phyloP scores from a whole-genome alignment of 371 early-diverging fungal species.

The Lichtheimia corymbifera region DNA sequence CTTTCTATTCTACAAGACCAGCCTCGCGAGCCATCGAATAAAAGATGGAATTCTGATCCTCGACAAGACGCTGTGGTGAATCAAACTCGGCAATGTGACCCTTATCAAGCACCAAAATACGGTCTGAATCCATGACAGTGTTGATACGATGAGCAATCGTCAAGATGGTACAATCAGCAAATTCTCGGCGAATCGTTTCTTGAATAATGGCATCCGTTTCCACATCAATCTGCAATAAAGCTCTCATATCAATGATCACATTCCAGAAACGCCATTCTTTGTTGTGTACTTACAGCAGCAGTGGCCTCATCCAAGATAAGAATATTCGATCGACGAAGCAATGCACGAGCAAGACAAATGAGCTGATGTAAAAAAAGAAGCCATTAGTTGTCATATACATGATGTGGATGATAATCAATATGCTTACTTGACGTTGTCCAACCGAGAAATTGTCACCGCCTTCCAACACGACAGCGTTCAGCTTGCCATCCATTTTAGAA shows the following conservation, averaged over 20 bases:
- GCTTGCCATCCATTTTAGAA: constrained; percentile 59
- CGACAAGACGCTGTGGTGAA: constrained; percentile 65
- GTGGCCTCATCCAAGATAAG: constrained; percentile 94
- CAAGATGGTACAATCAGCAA: constrained; percentile 83
- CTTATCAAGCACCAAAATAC: constrained; percentile 81
- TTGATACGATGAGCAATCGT: constrained; percentile 94
- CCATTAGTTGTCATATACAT: not conserved
- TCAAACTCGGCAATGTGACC: constrained; percentile 84
- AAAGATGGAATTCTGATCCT: constrained; percentile 66
- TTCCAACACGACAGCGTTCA: constrained; percentile 69
- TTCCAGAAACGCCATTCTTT: not conserved
- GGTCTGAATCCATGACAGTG: constrained; percentile 86
- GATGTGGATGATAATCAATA: not conserved
- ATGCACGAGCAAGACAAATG: constrained; percentile 84
- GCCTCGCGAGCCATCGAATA: constrained; percentile 75
- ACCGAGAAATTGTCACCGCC: constrained; percentile 87
- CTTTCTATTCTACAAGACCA: constrained; percentile 32
- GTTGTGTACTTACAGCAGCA: constrained; percentile 55
- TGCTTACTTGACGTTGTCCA: constrained; percentile 73
- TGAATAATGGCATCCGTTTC: constrained; percentile 84
- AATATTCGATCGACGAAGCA: constrained; percentile 71
- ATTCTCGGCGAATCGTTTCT: constrained; percentile 88
- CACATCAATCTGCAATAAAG: constrained; percentile 66
- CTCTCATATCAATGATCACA: not conserved
- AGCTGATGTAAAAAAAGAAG: constrained; percentile 39